phyloP scores from a whole-genome alignment of 106 monocot species.

The Agapanthus africanus region DNA sequence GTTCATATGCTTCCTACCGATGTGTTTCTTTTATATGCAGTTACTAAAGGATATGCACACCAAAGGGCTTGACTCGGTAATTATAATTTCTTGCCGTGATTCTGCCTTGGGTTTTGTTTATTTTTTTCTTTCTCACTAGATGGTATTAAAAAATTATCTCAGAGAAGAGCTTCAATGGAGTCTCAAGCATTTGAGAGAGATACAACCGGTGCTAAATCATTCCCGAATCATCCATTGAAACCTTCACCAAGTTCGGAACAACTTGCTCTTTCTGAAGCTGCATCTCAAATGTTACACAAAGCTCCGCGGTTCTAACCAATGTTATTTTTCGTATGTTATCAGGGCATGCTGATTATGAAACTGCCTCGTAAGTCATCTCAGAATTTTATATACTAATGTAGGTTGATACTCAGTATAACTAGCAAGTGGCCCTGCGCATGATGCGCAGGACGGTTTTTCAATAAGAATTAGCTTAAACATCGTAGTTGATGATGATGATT shows the following conservation, averaged over 20 bases:
- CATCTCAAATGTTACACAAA: conserved; percentile 16
- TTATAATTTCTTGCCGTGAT: not conserved
- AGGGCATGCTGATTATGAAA: too few species aligned
- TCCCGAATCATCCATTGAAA: conserved; percentile 6
- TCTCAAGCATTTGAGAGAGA: conserved; percentile 9
- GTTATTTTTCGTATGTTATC: not conserved
- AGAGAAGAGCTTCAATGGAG: conserved; percentile 8
- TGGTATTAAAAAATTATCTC: not conserved
- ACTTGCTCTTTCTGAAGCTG: conserved; percentile 9
- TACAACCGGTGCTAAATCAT: not conserved
- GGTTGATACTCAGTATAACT: too few species aligned
- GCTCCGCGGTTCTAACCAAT: conserved; percentile 4
- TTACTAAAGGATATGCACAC: conserved; percentile 4
- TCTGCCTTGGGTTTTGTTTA: not conserved
- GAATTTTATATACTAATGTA: too few species aligned
- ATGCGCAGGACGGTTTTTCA: too few species aligned
- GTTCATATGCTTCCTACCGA: not conserved
- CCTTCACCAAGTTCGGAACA: conserved; percentile 17
- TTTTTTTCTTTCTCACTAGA: too few species aligned
- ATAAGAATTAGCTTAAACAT: too few species aligned
- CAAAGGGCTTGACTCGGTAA: conserved; percentile 9
- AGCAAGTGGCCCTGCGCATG: too few species aligned
- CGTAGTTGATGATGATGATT: too few species aligned
- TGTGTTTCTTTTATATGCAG: not conserved
- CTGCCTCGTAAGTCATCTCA: conserved; percentile 8